These are phyloP conservation scores for Lactarius pseudohatsudake DNA, from an alignment of 768 basidiomycete species.

Conservation along the genomic window DNA sequence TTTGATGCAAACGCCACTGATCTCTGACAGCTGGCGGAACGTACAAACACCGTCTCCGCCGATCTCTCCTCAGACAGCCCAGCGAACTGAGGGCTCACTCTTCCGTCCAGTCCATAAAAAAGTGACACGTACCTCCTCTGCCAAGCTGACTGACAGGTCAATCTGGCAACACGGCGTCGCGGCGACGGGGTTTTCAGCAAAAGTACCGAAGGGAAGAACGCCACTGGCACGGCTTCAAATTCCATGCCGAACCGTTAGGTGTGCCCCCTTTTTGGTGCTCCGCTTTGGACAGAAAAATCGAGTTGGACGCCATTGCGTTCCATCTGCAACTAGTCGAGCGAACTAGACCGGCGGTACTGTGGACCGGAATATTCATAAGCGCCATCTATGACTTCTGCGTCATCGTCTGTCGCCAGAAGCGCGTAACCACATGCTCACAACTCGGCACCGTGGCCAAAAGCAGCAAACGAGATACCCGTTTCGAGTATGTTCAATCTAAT, in stretches of 20 bases:
- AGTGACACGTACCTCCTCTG: not conserved
- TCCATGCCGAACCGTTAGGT: not conserved
- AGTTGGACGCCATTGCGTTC: not conserved
- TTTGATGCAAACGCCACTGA: not conserved
- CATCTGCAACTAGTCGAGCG: not conserved
- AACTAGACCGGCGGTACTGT: not conserved
- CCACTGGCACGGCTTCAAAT: not conserved
- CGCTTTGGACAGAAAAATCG: not conserved
- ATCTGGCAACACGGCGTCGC: not conserved
- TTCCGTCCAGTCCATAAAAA: not conserved
- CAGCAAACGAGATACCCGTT: constrained; percentile 4
- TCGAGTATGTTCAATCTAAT: not conserved
- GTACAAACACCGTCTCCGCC: not conserved
- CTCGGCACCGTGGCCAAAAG: constrained; percentile 3
- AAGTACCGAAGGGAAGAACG: not conserved
- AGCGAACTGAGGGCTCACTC: not conserved
- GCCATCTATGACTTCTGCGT: constrained; percentile 14
- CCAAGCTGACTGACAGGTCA: not conserved
- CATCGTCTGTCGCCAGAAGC: constrained; percentile 4
- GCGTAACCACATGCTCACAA: not conserved
- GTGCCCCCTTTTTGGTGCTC: not conserved
- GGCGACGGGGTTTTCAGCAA: not conserved
- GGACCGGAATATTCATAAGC: not conserved
- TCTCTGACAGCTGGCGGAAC: not conserved
- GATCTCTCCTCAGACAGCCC: not conserved